Base-by-base conservation (phyloP, 805 yeast species). In the Yamadazyma sp. region DNA sequence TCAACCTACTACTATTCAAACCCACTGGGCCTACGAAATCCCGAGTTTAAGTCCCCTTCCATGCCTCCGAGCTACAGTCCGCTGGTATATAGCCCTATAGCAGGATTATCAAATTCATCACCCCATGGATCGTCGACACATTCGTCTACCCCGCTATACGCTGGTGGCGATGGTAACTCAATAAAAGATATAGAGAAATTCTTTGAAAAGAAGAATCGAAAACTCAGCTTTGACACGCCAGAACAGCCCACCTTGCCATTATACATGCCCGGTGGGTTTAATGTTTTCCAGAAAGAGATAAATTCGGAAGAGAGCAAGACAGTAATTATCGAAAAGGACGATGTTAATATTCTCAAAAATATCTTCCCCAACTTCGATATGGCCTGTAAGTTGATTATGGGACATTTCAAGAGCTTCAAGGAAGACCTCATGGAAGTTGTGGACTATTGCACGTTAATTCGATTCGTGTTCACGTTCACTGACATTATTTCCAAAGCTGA, bases 371-470 rank as follows among this genome's bases (percentile, higher is more conserved):
- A 25, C 11, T 28, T 19, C 7, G 19, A 21, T 2, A 10, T 14
- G 3, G 20, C 36, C 2, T 32, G 37, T 25, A 25, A 15, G 13
- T 24, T 46, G 15, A 32, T 32, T 23, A 15, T 40, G 30, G 36
- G 36, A 9, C 41, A 40, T 31, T 42, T 46, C 31, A 32, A 34
- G 17, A 26, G 32, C 13, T 42, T 42, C 17, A 42, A 42, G 29
- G 47, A 42, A 24, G 49, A 46, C 35, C 30, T 40, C 13, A 12
- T 42, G 10, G 43, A 42, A 16, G 19, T 46, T 11, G 35, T 46
- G 3, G 49, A 46, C 30, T 46, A 35, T 31, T 25, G 24, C 12
- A 16, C 23, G 5, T 20, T 40, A 7, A 3, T 42, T 5, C 22
- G 35, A 14, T 33, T 23, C 12, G 19, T 37, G 5, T 26, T 46